A percentile compares a stretch with the other conserved stretches of the same genome.
These are phyloP conservation scores for Ampelomyces quisqualis DNA, from an alignment of 2,329 filamentous ascomycete genomes.

Conservation along the genomic window DNA sequence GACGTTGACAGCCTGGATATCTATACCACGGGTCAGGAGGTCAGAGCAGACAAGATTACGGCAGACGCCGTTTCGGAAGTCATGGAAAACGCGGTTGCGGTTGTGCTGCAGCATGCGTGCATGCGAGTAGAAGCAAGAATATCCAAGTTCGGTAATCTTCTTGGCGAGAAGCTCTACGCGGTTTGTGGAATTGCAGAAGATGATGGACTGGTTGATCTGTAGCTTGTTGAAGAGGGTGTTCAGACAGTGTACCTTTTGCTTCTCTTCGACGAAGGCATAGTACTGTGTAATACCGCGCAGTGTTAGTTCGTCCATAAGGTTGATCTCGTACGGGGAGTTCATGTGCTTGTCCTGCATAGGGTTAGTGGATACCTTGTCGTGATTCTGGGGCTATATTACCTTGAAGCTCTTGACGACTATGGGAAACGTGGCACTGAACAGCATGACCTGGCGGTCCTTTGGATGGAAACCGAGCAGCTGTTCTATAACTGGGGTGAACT, in stretches of 20 bases:
- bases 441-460: conserved; percentile 97
- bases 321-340: conserved; percentile 95
- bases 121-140: conserved; percentile 99
- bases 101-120: conserved; percentile 97
- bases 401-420: conserved; percentile 96
- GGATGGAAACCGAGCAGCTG: conserved; percentile 93
- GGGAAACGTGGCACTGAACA: conserved; percentile 97
- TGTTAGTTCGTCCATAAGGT: conserved; percentile 98
- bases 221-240: conserved; percentile 99
- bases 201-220: conserved; percentile 99
- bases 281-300: conserved; percentile 98
- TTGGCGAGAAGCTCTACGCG: conserved; percentile 96
- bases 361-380: conserved; percentile 8
- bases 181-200: conserved; percentile 99
- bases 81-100: conserved; percentile 97
- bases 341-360: conserved; percentile 81
- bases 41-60: conserved; percentile 98
- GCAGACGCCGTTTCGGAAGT: conserved; percentile 97
- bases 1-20: conserved; percentile 98
- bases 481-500: conserved; percentile 97
- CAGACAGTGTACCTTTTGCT: conserved; percentile 97
- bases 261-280: conserved; percentile 98
- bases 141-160: conserved; percentile 98
- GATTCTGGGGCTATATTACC: conserved; percentile 30
- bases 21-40: conserved; percentile 94